Percentiles rank a stretch among this genome's conserved stretches.
Evolutionary conservation across 2,329 filamentous ascomycete genomes (phyloP).

Genomic region (Blumeria graminis): DNA sequence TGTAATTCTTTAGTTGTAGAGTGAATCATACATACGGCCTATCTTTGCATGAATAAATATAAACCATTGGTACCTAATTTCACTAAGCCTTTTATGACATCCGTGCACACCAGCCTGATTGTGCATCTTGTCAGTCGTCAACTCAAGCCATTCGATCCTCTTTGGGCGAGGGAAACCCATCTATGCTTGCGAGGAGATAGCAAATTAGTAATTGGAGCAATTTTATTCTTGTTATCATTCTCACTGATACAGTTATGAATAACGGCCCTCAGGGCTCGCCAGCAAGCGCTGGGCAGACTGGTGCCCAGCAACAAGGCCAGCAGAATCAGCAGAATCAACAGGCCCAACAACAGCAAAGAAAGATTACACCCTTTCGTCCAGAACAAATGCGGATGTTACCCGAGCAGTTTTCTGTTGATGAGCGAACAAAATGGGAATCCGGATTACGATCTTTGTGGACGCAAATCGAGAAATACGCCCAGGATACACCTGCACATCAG

Average conservation of each 20-base stretch:
- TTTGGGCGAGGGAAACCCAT: background rate
- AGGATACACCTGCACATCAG: conserved; percentile 24
- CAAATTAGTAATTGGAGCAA: background rate
- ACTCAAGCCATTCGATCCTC: background rate
- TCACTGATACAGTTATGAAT: background rate
- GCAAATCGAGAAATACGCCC: conserved; percentile 23
- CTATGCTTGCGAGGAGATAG: background rate
- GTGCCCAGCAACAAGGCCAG: background rate
- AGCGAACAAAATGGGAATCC: conserved; percentile 33
- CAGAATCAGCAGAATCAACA: conserved; percentile 4
- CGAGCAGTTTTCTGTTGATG: conserved; percentile 22
- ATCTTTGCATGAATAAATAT: background rate
- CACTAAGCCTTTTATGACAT: too few relatives aligned
- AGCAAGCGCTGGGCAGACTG: background rate
- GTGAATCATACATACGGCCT: background rate
- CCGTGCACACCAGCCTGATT: too few relatives aligned
- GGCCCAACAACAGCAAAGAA: conserved; percentile 8
- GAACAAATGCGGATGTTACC: conserved; percentile 15
- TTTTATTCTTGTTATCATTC: background rate
- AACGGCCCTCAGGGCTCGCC: background rate
- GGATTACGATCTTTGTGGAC: conserved; percentile 29
- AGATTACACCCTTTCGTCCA: conserved; percentile 10
- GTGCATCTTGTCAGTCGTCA: background rate
- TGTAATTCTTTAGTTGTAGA: background rate
- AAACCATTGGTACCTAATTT: too few relatives aligned